A percentile compares a stretch with the other conserved stretches of the same genome.
Conservation (phyloP, 192 early-diverging fungal species). For the Umbelopsis sp. region DNA sequence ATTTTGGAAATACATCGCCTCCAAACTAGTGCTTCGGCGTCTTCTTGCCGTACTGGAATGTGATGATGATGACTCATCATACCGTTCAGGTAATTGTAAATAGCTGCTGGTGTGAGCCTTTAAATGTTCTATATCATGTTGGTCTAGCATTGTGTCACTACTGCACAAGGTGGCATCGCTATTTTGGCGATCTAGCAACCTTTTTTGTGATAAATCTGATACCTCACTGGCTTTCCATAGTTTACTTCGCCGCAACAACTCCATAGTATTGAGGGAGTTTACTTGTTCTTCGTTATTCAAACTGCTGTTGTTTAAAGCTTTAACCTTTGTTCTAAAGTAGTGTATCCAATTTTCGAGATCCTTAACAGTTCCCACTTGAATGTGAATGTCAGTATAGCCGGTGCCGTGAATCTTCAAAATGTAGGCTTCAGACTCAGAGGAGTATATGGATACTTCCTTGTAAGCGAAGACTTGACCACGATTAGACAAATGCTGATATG, state of each 20-base stretch:
- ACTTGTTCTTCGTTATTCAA: background rate
- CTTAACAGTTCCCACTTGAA: conserved; percentile 20
- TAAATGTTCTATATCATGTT: background rate
- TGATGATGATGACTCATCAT: background rate
- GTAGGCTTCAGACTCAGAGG: background rate
- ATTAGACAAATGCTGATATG: conserved; percentile 8
- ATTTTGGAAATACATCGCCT: background rate
- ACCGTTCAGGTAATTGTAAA: background rate
- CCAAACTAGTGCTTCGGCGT: conserved; percentile 12
- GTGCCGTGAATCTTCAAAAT: conserved; percentile 24
- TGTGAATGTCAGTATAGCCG: conserved; percentile 9
- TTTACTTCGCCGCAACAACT: background rate
- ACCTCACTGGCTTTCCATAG: background rate
- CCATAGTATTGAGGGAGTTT: background rate
- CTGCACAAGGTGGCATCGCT: conserved; percentile 6
- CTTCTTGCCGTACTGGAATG: background rate
- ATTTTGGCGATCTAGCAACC: conserved; percentile 8
- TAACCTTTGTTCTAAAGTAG: background rate
- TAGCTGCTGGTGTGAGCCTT: conserved; percentile 14
- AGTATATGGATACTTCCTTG: conserved; percentile 19
- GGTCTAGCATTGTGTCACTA: background rate
- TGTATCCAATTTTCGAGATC: conserved; percentile 17
- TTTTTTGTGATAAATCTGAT: background rate
- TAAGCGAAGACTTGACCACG: conserved; percentile 25
- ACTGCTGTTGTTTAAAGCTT: no score